These are phyloP conservation scores for Patellaria atrata DNA, from an alignment of 495 filamentous ascomycete genomes.

Conservation along the genomic window DNA sequence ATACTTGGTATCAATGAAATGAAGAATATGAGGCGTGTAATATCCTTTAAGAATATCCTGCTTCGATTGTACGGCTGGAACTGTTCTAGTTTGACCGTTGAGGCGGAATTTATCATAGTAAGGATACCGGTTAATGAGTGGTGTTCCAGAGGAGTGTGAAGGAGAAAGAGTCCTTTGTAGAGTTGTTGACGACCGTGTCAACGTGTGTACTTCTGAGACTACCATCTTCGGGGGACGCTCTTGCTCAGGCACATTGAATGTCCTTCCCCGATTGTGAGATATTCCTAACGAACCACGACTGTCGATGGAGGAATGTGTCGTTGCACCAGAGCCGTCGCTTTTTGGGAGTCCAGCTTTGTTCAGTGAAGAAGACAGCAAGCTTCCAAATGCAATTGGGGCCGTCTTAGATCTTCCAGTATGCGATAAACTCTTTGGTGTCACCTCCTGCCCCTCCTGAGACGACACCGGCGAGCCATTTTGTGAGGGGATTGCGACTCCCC, in stretches of 20 bases:
- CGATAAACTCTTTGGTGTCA: constrained; percentile 18
- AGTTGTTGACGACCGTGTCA: no score
- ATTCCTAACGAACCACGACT: constrained; percentile 37
- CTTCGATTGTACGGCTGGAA: constrained; percentile 6
- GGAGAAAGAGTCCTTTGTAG: constrained; percentile 9
- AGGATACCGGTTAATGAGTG: background rate
- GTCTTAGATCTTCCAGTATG: constrained; percentile 20
- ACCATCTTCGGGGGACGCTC: constrained; percentile 6
- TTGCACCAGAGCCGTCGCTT: constrained; percentile 50
- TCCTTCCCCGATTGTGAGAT: constrained; percentile 10
- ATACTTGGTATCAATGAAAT: constrained; percentile 6
- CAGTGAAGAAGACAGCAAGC: constrained; percentile 9
- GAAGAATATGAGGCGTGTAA: constrained; percentile 7
- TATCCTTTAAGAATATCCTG: constrained; percentile 11
- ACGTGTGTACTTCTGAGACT: no score
- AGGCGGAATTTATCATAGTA: background rate
- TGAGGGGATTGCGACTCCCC: constrained; percentile 7
- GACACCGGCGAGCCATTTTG: constrained; percentile 7
- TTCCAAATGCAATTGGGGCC: constrained; percentile 10
- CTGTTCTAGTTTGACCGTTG: constrained; percentile 2
- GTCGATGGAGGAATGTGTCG: constrained; percentile 40
- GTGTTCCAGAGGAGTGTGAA: background rate
- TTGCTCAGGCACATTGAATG: no score
- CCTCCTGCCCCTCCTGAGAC: constrained; percentile 2
- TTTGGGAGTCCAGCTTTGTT: constrained; percentile 42